phyloP scores from a whole-genome alignment of 352 stramenopile genomes.

The Phytophthora kernoviae region DNA sequence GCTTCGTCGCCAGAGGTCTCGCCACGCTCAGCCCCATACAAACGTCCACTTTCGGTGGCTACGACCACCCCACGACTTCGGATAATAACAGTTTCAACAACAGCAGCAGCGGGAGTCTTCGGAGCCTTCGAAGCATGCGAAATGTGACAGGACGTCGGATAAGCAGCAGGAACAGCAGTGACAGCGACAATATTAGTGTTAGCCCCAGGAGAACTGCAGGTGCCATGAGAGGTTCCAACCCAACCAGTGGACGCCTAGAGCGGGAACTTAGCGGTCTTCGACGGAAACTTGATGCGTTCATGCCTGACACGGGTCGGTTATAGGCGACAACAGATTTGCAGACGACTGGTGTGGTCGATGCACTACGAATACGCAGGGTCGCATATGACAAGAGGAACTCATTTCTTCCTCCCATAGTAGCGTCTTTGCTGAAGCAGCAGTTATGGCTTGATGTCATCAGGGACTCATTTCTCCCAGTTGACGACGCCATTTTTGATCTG shows the following conservation, averaged over 20 bases:
- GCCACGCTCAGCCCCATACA: conserved; percentile 38
- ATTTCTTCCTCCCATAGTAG: conserved; percentile 26
- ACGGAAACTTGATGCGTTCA: conserved; percentile 66
- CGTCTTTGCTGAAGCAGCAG: not conserved
- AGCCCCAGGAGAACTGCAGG: conserved; percentile 17
- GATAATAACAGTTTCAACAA: conserved; percentile 33
- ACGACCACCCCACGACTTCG: conserved; percentile 26
- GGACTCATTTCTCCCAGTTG: conserved; percentile 23
- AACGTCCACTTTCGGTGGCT: conserved; percentile 31
- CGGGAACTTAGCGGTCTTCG: conserved; percentile 59
- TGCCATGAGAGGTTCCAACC: conserved; percentile 5
- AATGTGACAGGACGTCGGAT: conserved; percentile 35
- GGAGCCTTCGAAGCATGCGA: conserved; percentile 28
- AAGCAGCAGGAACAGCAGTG: conserved; percentile 29
- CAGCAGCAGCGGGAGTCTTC: conserved; percentile 34
- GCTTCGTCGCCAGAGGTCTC: conserved; percentile 60
- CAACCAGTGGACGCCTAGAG: conserved; percentile 46
- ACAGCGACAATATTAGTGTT: conserved; percentile 32
- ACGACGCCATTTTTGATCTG: not conserved
- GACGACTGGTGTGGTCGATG: not conserved
- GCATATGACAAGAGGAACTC: conserved; percentile 16
- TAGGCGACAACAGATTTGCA: conserved; percentile 7
- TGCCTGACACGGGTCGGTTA: conserved; percentile 34
- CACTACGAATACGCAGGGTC: not conserved
- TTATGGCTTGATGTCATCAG: not conserved